These are phyloP conservation scores for Fusarium burgessii DNA, from an alignment of 2,329 filamentous ascomycete species.

Conservation along the genomic window DNA sequence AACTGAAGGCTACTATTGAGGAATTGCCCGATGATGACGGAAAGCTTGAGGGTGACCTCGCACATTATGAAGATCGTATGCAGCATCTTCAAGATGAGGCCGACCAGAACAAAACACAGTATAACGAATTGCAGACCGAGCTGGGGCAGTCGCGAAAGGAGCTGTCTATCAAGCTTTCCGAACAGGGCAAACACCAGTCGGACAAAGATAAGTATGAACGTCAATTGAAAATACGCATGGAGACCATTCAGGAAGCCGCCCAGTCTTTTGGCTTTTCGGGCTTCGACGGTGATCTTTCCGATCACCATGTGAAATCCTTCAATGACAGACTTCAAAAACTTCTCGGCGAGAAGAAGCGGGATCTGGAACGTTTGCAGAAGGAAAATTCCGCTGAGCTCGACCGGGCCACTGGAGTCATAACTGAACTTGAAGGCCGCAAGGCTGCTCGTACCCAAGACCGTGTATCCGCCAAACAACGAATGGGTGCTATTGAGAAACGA, in stretches of 20 bases:
- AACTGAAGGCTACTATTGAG: conserved; percentile 77
- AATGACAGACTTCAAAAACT: conserved; percentile 81
- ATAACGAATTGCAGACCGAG: conserved; percentile 70
- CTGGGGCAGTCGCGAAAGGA: conserved; percentile 59
- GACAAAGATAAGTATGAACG: conserved; percentile 89
- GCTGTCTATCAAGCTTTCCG: conserved; percentile 66
- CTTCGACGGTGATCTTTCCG: conserved; percentile 82
- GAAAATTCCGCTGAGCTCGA: conserved; percentile 81
- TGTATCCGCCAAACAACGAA: conserved; percentile 77
- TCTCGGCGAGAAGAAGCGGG: conserved; percentile 80
- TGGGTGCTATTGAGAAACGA: conserved; percentile 78
- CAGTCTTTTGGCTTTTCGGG: conserved; percentile 83
- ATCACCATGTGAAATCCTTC: conserved; percentile 80
- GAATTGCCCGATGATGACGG: conserved; percentile 84
- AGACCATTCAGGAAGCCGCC: conserved; percentile 83
- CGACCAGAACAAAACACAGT: conserved; percentile 71
- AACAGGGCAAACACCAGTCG: conserved; percentile 83
- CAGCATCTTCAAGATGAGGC: conserved; percentile 72
- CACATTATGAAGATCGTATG: conserved; percentile 83
- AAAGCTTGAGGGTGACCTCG: conserved; percentile 76
- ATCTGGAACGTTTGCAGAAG: conserved; percentile 79
- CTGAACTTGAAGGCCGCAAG: conserved; percentile 79
- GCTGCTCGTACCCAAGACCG: conserved; percentile 80
- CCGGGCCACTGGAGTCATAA: conserved; percentile 77
- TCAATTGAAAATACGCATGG: conserved; percentile 77